Base-by-base conservation (phyloP, 2,329 filamentous ascomycete species). In the Aspergillus unguis region DNA sequence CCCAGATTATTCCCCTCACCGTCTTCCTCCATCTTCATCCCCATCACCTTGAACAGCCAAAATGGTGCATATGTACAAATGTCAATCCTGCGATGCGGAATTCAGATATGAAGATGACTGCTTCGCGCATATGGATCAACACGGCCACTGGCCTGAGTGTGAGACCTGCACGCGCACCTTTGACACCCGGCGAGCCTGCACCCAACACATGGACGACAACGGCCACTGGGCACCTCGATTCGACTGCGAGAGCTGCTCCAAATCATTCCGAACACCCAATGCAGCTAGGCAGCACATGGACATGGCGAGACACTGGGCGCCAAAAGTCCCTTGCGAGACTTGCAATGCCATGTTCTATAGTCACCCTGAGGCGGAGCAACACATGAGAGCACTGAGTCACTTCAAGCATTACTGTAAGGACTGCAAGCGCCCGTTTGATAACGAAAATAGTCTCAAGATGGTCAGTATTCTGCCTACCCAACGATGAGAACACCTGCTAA, bases 271-370 rank as follows among this genome's bases (percentile, higher is more conserved):
- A n/a, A 59, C 59, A 10, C 50, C 62, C 48, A 32, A 47, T 41
- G 58, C 62, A 6, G 61, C 55, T 26, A 44, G 60, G 31, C 60
- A 69, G 36, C 71, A 73, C 53, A 71, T 70, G 67, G 45, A 63
- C n/a, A 58, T 58, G 7, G 10, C 54, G 5, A 51, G 58, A 6
- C 67, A 72, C 50, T 70, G 64, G 65, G 49, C 47, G 6, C 59
- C 58, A 1, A 47, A 37, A 26, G 8, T 57, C 17, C 45, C 52
- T 0, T 71, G 70, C 49, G 65, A 71, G 33, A 65, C 59, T 2
- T 71, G 69, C 50, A 46, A 38, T 6, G 28, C 5, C 2, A 54
- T 17, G 2, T 70, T 65, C 50, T 26, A 23, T 5, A 56, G 51
- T 8, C 32, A 62, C n/a, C 2, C 38, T 3, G 56, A 46, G 6